These are phyloP conservation scores for Haplosporangium sp. DNA, from an alignment of 371 early-diverging fungal genomes.

Conservation along the genomic window DNA sequence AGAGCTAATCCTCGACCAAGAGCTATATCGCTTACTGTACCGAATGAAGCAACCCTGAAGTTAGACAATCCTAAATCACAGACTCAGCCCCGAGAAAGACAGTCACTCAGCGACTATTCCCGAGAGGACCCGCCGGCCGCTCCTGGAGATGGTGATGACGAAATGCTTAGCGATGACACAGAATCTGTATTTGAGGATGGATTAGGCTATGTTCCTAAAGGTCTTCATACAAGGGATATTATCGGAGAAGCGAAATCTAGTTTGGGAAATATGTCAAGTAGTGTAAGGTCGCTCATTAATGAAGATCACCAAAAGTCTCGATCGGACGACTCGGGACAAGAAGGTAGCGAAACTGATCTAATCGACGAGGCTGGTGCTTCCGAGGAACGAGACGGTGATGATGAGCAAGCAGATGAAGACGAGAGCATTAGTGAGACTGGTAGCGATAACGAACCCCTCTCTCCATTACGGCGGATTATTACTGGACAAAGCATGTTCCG, in stretches of 20 bases:
- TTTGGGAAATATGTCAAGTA: background rate
- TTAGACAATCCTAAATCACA: background rate
- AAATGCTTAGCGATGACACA: constrained; percentile 31
- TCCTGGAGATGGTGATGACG: constrained; percentile 29
- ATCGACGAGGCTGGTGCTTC: constrained; percentile 25
- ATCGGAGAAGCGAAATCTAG: background rate
- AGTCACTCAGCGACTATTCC: constrained; percentile 16
- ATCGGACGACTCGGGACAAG: background rate
- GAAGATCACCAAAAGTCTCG: background rate
- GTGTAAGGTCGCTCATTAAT: background rate
- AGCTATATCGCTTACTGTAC: constrained; percentile 27
- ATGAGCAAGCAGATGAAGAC: constrained; percentile 40
- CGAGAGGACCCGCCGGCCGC: constrained; percentile 3
- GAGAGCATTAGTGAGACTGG: constrained; percentile 48
- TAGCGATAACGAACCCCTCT: constrained; percentile 25
- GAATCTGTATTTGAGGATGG: constrained; percentile 23
- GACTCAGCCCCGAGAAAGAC: background rate
- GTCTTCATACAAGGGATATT: background rate
- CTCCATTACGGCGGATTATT: constrained; percentile 6
- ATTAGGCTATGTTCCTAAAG: background rate
- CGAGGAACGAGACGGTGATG: constrained; percentile 46
- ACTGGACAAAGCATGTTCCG: background rate
- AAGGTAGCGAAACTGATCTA: constrained; percentile 3
- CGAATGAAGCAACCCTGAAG: constrained; percentile 7
- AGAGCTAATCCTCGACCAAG: constrained; percentile 18